Conservation (phyloP, 768 basidiomycete species). For the Punctularia strigosozonata region DNA sequence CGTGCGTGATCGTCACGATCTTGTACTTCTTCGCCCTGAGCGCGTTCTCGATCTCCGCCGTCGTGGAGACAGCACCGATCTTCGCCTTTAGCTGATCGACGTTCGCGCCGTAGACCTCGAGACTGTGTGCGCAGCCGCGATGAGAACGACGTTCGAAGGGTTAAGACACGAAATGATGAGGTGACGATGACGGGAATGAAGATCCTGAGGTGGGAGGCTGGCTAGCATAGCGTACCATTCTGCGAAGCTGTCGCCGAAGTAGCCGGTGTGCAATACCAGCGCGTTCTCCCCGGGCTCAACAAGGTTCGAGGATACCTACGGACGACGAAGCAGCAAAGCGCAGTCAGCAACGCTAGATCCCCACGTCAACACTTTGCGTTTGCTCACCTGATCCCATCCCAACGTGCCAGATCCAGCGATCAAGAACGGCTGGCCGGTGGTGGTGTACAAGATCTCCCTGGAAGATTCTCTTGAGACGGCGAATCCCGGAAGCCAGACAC, state of each 20-base stretch:
- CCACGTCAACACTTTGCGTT: too few relatives aligned
- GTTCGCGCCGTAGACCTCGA: conserved; percentile 80
- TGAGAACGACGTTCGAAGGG: background rate
- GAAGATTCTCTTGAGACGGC: conserved; percentile 3
- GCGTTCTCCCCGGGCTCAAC: conserved; percentile 71
- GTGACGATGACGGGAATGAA: background rate
- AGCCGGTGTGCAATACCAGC: conserved; percentile 81
- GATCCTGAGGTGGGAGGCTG: conserved; percentile 1
- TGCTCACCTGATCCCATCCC: conserved; percentile 84
- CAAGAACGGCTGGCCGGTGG: conserved; percentile 78
- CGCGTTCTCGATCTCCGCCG: conserved; percentile 49
- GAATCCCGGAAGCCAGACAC: background rate
- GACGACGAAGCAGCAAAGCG: too few relatives aligned
- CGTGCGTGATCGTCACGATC: conserved; percentile 87
- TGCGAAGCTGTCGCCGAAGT: conserved; percentile 87
- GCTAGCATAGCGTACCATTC: conserved; percentile 52
- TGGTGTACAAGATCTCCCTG: conserved; percentile 70
- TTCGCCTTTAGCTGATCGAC: conserved; percentile 78
- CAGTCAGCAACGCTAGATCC: too few relatives aligned
- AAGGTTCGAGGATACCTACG: conserved; percentile 79
- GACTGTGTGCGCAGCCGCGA: conserved; percentile 25
- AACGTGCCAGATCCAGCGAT: conserved; percentile 92
- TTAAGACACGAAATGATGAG: background rate
- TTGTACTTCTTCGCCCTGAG: conserved; percentile 78
- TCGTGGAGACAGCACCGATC: conserved; percentile 64